Evolutionary conservation across 495 filamentous ascomycete species (phyloP), one percentile per base, ranked within the genome.

Genomic region (Chaetomium fimeti): DNA sequence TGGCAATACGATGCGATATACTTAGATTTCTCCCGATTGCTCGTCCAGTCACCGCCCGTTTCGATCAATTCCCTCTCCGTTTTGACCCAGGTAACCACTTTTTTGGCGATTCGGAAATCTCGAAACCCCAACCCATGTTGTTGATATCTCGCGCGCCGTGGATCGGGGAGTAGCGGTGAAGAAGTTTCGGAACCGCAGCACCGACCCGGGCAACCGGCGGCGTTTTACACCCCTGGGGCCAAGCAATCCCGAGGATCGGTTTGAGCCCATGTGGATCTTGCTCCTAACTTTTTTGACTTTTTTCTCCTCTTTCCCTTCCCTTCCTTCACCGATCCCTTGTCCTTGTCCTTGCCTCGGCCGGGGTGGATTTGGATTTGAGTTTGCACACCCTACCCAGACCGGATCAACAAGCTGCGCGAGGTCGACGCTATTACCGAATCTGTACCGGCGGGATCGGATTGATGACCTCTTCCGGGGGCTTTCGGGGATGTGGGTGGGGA

Each of bases 181-280:
- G 57, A 62, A 62, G 49, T 42, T 54, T 24, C 42, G 65, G 54
- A 51, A 59, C 43, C 48, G 8, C 40, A 54, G 15, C 42, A 24
- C 49, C 28, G 55, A 36, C 25, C 48, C 48, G 48, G 43, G 60
- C 25, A 5, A 2, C n/a, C 28, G 61, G 49, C 51, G 11, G 57
- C 65, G 62, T 60, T 54, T 64, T 56, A 51, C n/a, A 62, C 58
- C 66, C 66, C 58, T 65, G 66, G 62, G 56, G 51, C 61, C 62
- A 63, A 68, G 63, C 48, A 40, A 58, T 61, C 66, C 57, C 66
- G 53, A 58, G 51, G 51, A 68, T 68, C 66, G 52, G 49, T 25
- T 61, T 27, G 29, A 45, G 58, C 20, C 29, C 40, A 15, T 49
- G 55, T 55, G 47, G 61, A 60, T 42, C 29, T 63, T 61, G 49